Base-by-base conservation (phyloP, 805 yeast species). In the Saccharomyces kudriavzevii region DNA sequence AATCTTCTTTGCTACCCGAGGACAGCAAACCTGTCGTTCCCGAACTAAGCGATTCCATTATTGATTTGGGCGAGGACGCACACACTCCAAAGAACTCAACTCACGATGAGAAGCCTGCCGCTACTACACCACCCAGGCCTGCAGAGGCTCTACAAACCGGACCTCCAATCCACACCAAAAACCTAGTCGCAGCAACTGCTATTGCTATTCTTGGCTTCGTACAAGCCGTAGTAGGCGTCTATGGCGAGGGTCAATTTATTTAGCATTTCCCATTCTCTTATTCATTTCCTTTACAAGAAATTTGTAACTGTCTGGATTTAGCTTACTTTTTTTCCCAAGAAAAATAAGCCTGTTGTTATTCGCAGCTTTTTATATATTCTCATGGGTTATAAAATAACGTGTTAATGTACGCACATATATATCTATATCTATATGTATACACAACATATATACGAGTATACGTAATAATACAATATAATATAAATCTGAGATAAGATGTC, bases 241-340 rank as follows among this genome's bases (percentile, higher is more conserved):
- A 68, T 54, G 73, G 73, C 20, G 73, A 69, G 49, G 68, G 68
- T 30, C 56, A 60, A n/a, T 60, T 65, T 43, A 57, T 49, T 5
- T 60, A 50, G 43, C 17, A 17, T 35, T 20, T 20, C 22, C 20
- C 9, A 6, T 35, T 8, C 22, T 17, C 22, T 5, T 35, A 35
- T 35, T 17, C 17, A 35, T 35, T 17, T 17, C 11, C 22, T n/a
- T n/a, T 35, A 35, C 24, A 35, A 31, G 30, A 30, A 35, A n/a
- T 3, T 35, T 35, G 43, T 17, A 35, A 17, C 22, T 17, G 43
- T 17, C 24, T 35, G 24, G 8, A 6, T 17, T 35, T 6, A 24
- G 11, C 43, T 35, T 10, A 9, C 10, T 17, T 17, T 24, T 20
- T 24, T 35, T 17, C 24, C 11, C 22, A 35, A 35, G 17, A 30